Evolutionary conservation across 2,329 filamentous ascomycete species (phyloP).

Genomic region (Colletotrichum lindemuthianum): DNA sequence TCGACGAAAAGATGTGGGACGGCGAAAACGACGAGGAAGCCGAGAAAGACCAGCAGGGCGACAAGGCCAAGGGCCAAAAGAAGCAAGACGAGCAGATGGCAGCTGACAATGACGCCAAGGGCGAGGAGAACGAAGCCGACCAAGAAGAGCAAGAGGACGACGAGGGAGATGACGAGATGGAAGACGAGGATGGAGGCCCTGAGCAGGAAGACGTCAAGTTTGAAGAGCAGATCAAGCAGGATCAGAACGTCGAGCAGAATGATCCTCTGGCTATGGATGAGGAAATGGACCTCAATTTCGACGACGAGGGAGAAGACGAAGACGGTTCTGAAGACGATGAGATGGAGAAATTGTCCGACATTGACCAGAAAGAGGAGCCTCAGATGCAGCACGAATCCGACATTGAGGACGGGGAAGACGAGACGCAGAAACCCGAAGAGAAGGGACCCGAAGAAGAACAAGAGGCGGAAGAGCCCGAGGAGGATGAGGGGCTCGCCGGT

Average conservation of each 20-base stretch:
- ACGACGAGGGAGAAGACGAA: constrained; percentile 72
- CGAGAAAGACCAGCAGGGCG: constrained; percentile 83
- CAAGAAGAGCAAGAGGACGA: constrained; percentile 55
- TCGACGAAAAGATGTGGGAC: constrained; percentile 99
- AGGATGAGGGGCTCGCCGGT: constrained; percentile 50
- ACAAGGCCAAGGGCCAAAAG: constrained; percentile 76
- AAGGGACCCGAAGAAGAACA: constrained; percentile 44
- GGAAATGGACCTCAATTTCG: constrained; percentile 85
- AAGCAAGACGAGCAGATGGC: constrained; percentile 71
- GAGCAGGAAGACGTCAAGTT: constrained; percentile 65
- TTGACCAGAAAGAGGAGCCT: constrained; percentile 49
- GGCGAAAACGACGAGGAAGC: constrained; percentile 81
- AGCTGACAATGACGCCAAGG: constrained; percentile 66
- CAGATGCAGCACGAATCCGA: constrained; percentile 53
- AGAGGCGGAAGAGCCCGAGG: constrained; percentile 40
- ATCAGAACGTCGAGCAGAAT: constrained; percentile 83
- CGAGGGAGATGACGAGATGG: constrained; percentile 56
- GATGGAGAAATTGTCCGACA: constrained; percentile 67
- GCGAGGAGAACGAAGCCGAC: constrained; percentile 51
- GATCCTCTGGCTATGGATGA: constrained; percentile 86
- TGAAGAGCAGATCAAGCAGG: constrained; percentile 69
- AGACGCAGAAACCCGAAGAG: constrained; percentile 42
- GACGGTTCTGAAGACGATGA: constrained; percentile 64
- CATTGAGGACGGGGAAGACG: constrained; percentile 45
- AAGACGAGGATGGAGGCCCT: constrained; percentile 67